phyloP scores from a whole-genome alignment of 1,139 yeast species.

The Saccharomyces hybrid region DNA sequence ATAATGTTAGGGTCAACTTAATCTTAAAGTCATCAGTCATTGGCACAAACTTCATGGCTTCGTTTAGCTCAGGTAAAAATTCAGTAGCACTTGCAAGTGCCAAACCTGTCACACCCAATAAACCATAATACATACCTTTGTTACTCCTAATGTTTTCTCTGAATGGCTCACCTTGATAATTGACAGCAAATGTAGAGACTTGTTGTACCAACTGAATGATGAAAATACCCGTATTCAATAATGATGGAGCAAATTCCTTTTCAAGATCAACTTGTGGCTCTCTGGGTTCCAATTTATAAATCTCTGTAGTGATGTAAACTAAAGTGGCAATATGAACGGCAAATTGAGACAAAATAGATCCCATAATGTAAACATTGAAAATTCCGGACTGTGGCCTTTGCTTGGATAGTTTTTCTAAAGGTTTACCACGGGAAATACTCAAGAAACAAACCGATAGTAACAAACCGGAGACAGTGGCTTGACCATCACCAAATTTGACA shows the following conservation, averaged over 20 bases:
- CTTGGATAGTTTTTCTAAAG: slow-evolving; percentile 80
- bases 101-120: slow-evolving; percentile 81
- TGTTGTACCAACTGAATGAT: slow-evolving; percentile 91
- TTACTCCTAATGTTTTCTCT: slow-evolving; percentile 85
- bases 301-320: slow-evolving; percentile 74
- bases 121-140: slow-evolving; percentile 95
- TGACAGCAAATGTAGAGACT: slow-evolving; percentile 95
- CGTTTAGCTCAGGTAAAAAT: slow-evolving; percentile 88
- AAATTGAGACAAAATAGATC: slow-evolving; percentile 93
- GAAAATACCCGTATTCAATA: slow-evolving; percentile 93
- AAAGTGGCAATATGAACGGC: slow-evolving; percentile 82
- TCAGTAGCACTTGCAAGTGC: slow-evolving; percentile 93
- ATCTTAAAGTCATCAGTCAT: slow-evolving; percentile 70
- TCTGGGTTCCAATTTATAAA: slow-evolving; percentile 84
- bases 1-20: slow-evolving; percentile 65
- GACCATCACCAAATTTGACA: slow-evolving; percentile 96
- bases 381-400: slow-evolving; percentile 98
- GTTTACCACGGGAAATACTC: slow-evolving; percentile 90
- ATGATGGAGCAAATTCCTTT: slow-evolving; percentile 78
- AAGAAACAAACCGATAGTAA: slow-evolving; percentile 89
- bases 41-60: slow-evolving; percentile 84
- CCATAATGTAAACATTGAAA: slow-evolving; percentile 92
- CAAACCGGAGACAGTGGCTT: slow-evolving; percentile 88
- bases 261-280: slow-evolving; percentile 84
- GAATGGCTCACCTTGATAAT: slow-evolving; percentile 96